These are phyloP conservation scores for Trichoderma asperelloides DNA, from an alignment of 495 filamentous ascomycete species.

Conservation along the genomic window DNA sequence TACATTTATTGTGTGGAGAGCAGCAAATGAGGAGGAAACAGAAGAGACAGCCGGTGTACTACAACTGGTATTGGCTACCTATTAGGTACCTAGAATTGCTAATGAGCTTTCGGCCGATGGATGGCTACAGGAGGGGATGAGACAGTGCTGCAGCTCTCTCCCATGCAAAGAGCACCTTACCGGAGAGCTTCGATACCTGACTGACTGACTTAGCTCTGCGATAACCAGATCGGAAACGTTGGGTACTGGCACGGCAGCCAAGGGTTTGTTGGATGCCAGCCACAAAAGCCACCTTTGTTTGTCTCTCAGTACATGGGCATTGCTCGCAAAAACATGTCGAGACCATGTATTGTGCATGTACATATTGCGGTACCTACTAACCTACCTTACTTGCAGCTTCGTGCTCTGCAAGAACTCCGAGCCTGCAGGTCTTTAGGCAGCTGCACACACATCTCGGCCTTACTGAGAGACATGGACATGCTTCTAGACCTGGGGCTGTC, in stretches of 20 bases:
- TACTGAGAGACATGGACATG: background rate
- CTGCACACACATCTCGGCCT: conserved; percentile 3
- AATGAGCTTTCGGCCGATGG: too few species aligned
- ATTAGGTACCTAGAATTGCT: too few species aligned
- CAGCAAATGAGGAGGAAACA: too few species aligned
- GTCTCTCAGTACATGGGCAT: too few species aligned
- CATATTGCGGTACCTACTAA: background rate
- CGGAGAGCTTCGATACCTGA: background rate
- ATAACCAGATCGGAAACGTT: background rate
- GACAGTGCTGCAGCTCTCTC: too few species aligned
- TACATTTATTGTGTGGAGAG: too few species aligned
- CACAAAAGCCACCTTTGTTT: background rate
- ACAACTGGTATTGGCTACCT: too few species aligned
- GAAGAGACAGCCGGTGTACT: too few species aligned
- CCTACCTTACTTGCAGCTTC: background rate
- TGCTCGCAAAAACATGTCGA: background rate
- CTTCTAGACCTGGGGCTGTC: background rate
- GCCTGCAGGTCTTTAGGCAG: background rate
- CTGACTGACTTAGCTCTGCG: background rate
- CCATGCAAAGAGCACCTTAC: too few species aligned
- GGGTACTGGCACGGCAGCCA: background rate
- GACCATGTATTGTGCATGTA: background rate
- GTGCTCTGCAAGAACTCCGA: background rate
- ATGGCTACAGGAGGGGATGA: too few species aligned
- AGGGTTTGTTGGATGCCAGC: background rate